phyloP scores from a whole-genome alignment of 768 basidiomycete genomes.

The Tylopilus cervinicoccineus region DNA sequence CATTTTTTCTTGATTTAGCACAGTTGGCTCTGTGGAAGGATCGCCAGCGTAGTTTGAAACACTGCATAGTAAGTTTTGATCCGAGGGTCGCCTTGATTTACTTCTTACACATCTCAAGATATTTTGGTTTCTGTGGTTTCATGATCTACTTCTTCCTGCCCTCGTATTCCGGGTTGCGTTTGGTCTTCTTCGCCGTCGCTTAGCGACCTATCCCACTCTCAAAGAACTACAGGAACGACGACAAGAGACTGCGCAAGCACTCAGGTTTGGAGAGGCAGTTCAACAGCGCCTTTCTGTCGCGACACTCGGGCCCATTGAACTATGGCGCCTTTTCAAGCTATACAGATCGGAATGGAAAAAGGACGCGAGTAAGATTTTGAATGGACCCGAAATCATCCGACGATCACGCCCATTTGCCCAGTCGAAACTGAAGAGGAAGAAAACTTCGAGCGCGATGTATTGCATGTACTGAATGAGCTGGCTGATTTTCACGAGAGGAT shows the following conservation, averaged over 20 bases:
- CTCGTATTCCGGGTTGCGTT: conserved; percentile 46
- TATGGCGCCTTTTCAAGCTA: conserved; percentile 49
- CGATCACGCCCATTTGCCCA: neutral
- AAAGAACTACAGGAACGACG: conserved; percentile 51
- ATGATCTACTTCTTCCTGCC: conserved; percentile 51
- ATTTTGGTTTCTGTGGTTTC: conserved; percentile 64
- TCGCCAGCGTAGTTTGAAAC: conserved; percentile 39
- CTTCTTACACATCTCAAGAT: conserved; percentile 32
- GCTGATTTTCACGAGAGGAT: conserved; percentile 62
- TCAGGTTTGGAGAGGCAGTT: conserved; percentile 49
- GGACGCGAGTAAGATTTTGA: conserved; percentile 1
- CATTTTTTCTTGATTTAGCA: conserved; percentile 37
- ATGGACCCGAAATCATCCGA: neutral
- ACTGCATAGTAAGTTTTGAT: conserved; percentile 46
- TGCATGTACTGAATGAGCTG: conserved; percentile 43
- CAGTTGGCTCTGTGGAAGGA: conserved; percentile 56
- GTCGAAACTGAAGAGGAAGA: conserved; percentile 26
- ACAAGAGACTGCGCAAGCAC: conserved; percentile 44
- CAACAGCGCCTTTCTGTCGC: conserved; percentile 43
- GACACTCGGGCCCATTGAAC: conserved; percentile 47
- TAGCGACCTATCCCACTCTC: conserved; percentile 54
- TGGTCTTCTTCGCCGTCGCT: conserved; percentile 43
- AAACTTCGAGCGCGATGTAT: conserved; percentile 39
- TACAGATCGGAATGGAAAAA: conserved; percentile 36
- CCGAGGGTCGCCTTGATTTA: neutral